These are phyloP conservation scores for Fusarium pseudoanthophilum DNA, from an alignment of 2,329 filamentous ascomycete species.

Conservation along the genomic window DNA sequence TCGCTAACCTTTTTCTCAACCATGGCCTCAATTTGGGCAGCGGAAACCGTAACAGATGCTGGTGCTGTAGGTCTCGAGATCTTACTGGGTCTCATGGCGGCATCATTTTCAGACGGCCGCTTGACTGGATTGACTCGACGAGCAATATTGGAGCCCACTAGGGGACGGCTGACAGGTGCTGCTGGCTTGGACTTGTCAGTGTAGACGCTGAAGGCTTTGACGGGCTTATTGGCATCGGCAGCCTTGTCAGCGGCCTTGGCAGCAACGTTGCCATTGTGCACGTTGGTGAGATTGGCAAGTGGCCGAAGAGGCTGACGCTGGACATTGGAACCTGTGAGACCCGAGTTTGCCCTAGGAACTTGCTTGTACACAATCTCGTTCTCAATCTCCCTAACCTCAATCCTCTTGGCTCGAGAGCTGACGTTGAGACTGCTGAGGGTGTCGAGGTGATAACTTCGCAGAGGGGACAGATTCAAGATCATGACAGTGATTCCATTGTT, in stretches of 20 bases:
- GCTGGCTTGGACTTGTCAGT: conserved; percentile 73
- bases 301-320: conserved; percentile 82
- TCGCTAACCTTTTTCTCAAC: conserved; percentile 93
- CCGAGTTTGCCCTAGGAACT: conserved; percentile 65
- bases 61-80: conserved; percentile 47
- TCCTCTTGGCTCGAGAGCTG: conserved; percentile 94
- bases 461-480: conserved; percentile 92
- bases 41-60: conserved; percentile 64
- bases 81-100: conserved; percentile 59
- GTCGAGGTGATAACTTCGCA: conserved; percentile 93
- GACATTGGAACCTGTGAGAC: conserved; percentile 52
- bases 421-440: conserved; percentile 95
- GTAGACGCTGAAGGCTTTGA: conserved; percentile 89
- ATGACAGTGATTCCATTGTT: conserved; percentile 96
- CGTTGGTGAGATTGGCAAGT: conserved; percentile 79
- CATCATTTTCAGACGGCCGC: conserved; percentile 56
- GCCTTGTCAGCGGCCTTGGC: conserved; percentile 56
- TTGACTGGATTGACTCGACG: conserved; percentile 53
- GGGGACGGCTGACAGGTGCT: conserved; percentile 47
- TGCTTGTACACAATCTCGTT: conserved; percentile 93
- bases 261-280: conserved; percentile 68
- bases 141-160: conserved; percentile 49
- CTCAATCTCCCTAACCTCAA: conserved; percentile 94
- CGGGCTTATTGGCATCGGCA: conserved; percentile 67
- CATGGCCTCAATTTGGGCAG: conserved; percentile 86